These are phyloP conservation scores for Hericium rajendrae DNA, from an alignment of 768 basidiomycete species.

Conservation along the genomic window DNA sequence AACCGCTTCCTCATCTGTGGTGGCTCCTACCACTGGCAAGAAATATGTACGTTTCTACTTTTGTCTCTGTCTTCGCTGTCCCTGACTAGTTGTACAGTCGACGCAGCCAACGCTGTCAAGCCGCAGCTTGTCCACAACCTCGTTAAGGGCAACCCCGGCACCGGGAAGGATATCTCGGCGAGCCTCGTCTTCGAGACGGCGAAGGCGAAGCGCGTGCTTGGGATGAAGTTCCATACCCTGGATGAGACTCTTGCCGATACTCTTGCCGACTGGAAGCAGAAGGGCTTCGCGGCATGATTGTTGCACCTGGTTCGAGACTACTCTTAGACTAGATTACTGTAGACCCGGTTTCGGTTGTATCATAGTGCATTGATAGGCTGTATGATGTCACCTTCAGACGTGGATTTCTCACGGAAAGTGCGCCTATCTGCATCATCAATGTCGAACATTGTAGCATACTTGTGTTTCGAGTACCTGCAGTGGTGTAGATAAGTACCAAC, in stretches of 20 bases:
- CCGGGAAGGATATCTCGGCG: not conserved
- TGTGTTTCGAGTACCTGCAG: no score
- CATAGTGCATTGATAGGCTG: no score
- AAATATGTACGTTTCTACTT: not conserved
- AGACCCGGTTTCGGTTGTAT: no score
- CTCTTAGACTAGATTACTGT: not conserved
- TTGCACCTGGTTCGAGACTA: not conserved
- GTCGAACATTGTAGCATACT: no score
- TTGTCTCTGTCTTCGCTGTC: not conserved
- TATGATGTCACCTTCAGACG: no score
- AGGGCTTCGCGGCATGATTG: not conserved
- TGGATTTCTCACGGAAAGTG: no score
- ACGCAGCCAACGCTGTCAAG: not conserved
- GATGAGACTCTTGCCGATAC: slow-evolving; percentile 1
- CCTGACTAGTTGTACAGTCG: not conserved
- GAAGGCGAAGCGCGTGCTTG: not conserved
- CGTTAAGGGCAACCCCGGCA: not conserved
- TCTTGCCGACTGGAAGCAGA: not conserved
- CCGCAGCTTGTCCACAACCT: not conserved
- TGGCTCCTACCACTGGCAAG: slow-evolving; percentile 2
- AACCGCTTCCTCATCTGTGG: not conserved
- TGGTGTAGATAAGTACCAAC: no score
- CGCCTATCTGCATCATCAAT: no score
- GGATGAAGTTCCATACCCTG: not conserved
- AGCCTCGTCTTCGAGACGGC: not conserved